Conservation (phyloP, 352 stramenopile genomes). For the Blastocystis sp. region DNA sequence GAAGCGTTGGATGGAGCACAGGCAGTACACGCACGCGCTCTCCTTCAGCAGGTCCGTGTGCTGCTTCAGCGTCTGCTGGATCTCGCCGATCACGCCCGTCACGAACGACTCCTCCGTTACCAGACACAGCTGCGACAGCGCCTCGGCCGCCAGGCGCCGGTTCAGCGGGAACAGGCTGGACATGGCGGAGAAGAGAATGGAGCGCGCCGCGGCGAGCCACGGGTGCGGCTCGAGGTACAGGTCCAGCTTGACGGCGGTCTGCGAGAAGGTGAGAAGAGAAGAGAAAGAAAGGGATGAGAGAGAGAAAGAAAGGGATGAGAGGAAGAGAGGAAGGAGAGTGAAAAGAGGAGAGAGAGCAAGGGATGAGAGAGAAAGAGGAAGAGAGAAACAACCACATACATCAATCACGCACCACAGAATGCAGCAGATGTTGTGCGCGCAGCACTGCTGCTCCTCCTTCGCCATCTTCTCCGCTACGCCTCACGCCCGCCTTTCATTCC, state of each 20-base stretch:
- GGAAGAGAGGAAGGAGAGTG: background rate
- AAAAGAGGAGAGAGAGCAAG: background rate
- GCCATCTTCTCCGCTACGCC: slow-evolving; percentile 25
- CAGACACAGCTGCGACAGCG: slow-evolving; percentile 55
- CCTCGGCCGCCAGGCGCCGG: slow-evolving; percentile 53
- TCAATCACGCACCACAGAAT: slow-evolving; percentile 66
- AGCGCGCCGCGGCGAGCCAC: slow-evolving; percentile 34
- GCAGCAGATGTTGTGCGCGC: slow-evolving; percentile 58
- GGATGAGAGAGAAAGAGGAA: background rate
- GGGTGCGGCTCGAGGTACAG: slow-evolving; percentile 65
- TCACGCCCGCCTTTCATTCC: background rate
- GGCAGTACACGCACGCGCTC: slow-evolving; percentile 44
- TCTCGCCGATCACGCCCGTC: slow-evolving; percentile 16
- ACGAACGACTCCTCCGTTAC: slow-evolving; percentile 53
- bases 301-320: background rate
- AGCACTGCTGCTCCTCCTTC: slow-evolving; percentile 18
- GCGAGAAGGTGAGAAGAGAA: background rate
- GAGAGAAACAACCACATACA: slow-evolving; percentile 39
- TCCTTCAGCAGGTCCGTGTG: slow-evolving; percentile 17
- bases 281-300: background rate
- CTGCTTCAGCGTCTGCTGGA: slow-evolving; percentile 2
- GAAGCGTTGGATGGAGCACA: slow-evolving; percentile 55
- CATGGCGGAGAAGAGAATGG: slow-evolving; percentile 58
- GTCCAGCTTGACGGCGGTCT: slow-evolving; percentile 57
- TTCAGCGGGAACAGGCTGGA: slow-evolving; percentile 37